phyloP scores from a whole-genome alignment of 148 eudicot genomes.

The Chenopodium suecicum region DNA sequence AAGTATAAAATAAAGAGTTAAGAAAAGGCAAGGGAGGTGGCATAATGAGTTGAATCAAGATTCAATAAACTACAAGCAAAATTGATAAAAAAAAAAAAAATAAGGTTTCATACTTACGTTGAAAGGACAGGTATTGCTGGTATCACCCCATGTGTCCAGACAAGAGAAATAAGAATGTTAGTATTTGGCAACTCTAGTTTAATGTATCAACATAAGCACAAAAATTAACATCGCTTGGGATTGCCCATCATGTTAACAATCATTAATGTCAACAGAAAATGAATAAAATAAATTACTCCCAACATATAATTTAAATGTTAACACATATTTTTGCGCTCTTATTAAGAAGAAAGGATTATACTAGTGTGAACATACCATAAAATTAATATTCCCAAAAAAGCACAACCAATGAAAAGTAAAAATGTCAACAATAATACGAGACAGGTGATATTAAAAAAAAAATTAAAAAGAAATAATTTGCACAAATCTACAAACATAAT shows the following conservation, averaged over 20 bases:
- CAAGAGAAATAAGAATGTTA: slow-evolving; percentile 23
- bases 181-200: slow-evolving; percentile 13
- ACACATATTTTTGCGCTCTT: not conserved
- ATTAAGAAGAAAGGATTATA: not conserved
- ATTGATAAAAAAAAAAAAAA: not conserved
- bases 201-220: slow-evolving; percentile 2
- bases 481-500: not conserved
- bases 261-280: not conserved
- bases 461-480: too few species aligned
- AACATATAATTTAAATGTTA: too few species aligned
- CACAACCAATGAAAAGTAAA: not conserved
- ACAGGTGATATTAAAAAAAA: not conserved
- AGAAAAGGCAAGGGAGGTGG: not conserved
- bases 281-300: too few species aligned
- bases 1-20: not conserved
- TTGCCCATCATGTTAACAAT: not conserved
- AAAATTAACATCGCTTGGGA: not conserved
- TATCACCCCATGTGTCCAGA: slow-evolving; percentile 38
- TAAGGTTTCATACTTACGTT: slow-evolving; percentile 55
- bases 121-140: slow-evolving; percentile 97
- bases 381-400: too few species aligned
- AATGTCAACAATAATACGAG: not conserved
- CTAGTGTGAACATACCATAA: not conserved
- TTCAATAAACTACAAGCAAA: not conserved
- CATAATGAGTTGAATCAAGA: not conserved